These are phyloP conservation scores for Colletotrichum phormii DNA, from an alignment of 2,329 filamentous ascomycete species.

Conservation along the genomic window DNA sequence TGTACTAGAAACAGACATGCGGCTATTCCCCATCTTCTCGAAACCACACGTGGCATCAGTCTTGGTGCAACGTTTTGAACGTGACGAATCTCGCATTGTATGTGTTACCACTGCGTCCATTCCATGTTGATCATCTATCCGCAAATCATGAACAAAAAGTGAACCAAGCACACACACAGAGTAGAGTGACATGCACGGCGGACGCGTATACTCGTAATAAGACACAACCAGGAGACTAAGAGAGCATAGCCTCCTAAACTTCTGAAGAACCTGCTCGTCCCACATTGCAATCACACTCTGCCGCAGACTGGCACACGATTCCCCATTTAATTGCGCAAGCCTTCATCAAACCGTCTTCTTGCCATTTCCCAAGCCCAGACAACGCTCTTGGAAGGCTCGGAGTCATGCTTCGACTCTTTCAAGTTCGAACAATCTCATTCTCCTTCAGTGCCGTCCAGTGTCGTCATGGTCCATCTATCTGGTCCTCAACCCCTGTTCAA, in stretches of 20 bases:
- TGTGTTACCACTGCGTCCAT: neutral
- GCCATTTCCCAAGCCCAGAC: neutral
- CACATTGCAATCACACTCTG: neutral
- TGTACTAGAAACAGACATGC: neutral
- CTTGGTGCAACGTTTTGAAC: neutral
- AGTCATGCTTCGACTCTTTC: neutral
- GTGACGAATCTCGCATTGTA: neutral
- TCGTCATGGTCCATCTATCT: conserved; percentile 14
- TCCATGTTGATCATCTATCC: neutral
- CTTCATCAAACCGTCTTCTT: neutral
- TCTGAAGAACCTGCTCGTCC: neutral
- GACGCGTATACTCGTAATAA: neutral
- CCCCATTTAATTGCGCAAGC: neutral
- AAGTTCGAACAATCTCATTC: neutral
- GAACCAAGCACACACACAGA: neutral
- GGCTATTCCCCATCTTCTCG: neutral
- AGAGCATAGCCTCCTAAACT: neutral
- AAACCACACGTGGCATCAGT: neutral
- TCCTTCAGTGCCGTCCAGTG: neutral
- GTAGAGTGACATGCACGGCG: neutral
- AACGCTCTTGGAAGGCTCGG: too few relatives aligned
- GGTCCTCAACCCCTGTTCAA: neutral
- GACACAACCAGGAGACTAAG: neutral
- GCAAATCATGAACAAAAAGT: neutral
- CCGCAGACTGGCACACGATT: neutral